Base-by-base conservation (phyloP, 306 rosid genomes). In the Trifolium subterraneum region DNA sequence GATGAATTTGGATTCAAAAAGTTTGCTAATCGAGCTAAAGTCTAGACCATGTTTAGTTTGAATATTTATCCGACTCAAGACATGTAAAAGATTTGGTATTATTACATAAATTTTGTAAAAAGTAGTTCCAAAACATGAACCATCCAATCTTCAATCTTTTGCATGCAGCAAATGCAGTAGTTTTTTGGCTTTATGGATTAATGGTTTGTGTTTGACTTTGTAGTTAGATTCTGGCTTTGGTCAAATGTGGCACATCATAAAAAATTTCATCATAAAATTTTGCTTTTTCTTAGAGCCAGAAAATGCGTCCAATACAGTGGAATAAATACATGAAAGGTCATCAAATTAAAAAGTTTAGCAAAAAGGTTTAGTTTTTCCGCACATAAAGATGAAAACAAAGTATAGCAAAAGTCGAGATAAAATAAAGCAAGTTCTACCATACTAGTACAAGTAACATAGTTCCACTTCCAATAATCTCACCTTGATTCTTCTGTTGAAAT, bases 401-500 rank as follows among this genome's bases (percentile, higher is more conserved):
- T 10, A 60, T 13, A 69, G 18, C 51, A 72, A 27, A 29, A 70
- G 72, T 27, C 15, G 35, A 18, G 20, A 1, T 4, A 6, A 2
- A 20, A 4, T 2, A 6, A 5, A 39, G 4, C 18, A 64, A 67
- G 12, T 66, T 20, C 22, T 41, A 73, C 38, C 2, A 39, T 15
- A 51, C 11, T 16, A 19, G 58, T 19, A 29, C 11, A 23, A 73
- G 78, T 18, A 59, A 75, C 50, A 60, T 58, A 47, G 23, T 72
- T 72, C 62, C 13, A 51, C 56, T 54, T 38, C 45, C 50, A 55
- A 55, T 19, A 71, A 33, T 25, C 93, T 86, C 88, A 93, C 98
- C 96, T 93, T 67, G 98, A 86, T 78, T 89, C 97, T 67, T 85
- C 80, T 0, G 88, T 84, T 0, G 88, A 64, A 80, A 93, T 85